A percentile compares a stretch with the other conserved stretches of the same genome.
These are phyloP conservation scores for Stemphylium beticola DNA, from an alignment of 2,329 filamentous ascomycete genomes.

Conservation along the genomic window DNA sequence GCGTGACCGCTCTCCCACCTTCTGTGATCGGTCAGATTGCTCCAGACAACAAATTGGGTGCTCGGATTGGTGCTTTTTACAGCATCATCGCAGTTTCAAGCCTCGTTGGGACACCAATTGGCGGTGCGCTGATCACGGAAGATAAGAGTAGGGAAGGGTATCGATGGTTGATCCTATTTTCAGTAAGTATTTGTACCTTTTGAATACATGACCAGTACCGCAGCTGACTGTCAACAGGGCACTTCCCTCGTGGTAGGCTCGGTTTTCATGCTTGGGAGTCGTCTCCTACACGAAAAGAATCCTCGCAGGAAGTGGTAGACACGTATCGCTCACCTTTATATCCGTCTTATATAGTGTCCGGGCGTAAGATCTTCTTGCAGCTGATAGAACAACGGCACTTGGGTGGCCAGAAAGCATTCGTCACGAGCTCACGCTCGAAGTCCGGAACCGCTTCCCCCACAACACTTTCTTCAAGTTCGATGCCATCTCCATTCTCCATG, in stretches of 20 bases:
- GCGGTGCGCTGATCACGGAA: constrained; percentile 53
- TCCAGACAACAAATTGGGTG: constrained; percentile 72
- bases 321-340: neutral
- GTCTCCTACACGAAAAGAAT: constrained; percentile 20
- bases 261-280: constrained; percentile 29
- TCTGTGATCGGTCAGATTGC: constrained; percentile 73
- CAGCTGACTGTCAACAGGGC: constrained; percentile 14
- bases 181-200: constrained; percentile 18
- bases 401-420: constrained; percentile 19
- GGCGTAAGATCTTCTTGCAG: constrained; percentile 3
- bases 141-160: constrained; percentile 28
- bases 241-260: constrained; percentile 22
- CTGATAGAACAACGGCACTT: constrained; percentile 19
- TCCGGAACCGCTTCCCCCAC: neutral
- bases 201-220: neutral
- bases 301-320: constrained; percentile 20
- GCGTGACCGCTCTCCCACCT: constrained; percentile 68
- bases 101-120: constrained; percentile 71
- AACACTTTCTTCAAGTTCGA: constrained; percentile 15
- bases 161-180: constrained; percentile 32
- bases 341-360: neutral
- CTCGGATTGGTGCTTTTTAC: constrained; percentile 69
- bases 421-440: neutral
- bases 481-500: constrained; percentile 21
- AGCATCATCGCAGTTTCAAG: constrained; percentile 68